phyloP scores from a whole-genome alignment of 495 filamentous ascomycete genomes.

The Aspergillus affinis region DNA sequence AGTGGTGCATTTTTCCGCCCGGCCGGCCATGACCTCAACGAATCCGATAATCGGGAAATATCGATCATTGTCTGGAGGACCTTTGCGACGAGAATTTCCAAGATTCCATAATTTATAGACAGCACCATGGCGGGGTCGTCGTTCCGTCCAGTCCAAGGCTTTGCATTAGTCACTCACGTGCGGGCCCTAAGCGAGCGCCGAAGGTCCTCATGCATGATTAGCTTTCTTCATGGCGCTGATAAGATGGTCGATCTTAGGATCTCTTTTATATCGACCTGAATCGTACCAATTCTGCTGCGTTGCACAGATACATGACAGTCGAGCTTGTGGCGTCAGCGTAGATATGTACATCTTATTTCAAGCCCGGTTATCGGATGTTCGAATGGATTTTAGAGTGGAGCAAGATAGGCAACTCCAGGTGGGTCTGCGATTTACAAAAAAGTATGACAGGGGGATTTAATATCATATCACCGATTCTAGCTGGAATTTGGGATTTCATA shows the following conservation, averaged over 20 bases:
- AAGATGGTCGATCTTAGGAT: background rate
- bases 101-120: constrained; percentile 4
- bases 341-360: background rate
- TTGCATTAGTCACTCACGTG: background rate
- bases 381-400: background rate
- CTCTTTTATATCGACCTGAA: no score
- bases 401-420: background rate
- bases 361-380: background rate
- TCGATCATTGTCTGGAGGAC: background rate
- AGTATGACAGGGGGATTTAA: background rate
- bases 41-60: background rate
- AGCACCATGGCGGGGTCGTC: background rate
- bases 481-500: no score
- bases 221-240: background rate
- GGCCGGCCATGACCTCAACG: background rate
- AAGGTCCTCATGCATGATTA: background rate
- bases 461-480: no score
- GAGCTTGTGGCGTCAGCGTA: background rate
- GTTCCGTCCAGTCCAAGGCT: background rate
- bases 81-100: background rate
- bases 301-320: background rate
- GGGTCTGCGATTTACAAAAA: background rate
- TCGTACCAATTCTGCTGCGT: no score
- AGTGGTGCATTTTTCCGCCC: constrained; percentile 7
- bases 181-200: background rate